These are phyloP conservation scores for Radiomyces spectabilis DNA, from an alignment of 192 early-diverging fungal genomes.

Conservation along the genomic window DNA sequence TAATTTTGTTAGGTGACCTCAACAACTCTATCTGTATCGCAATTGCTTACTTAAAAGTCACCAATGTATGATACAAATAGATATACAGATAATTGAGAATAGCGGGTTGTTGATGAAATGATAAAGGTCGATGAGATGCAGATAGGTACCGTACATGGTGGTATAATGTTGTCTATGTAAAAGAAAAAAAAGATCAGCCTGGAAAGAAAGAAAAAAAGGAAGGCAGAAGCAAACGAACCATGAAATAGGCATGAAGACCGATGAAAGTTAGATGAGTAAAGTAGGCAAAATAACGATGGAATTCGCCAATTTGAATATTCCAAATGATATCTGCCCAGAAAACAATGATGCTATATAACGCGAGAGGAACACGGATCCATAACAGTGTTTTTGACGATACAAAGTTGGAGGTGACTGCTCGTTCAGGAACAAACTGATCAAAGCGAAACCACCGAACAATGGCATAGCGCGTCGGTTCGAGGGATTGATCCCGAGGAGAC, in stretches of 20 bases:
- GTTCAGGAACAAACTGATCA: slow-evolving; percentile 28
- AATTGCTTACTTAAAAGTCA: slow-evolving; percentile 11
- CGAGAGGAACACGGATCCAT: background rate
- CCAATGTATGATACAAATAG: slow-evolving; percentile 6
- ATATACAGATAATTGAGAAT: slow-evolving; percentile 1
- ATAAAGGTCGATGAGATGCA: background rate
- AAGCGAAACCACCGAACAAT: slow-evolving; percentile 22
- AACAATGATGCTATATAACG: slow-evolving; percentile 1
- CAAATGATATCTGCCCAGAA: background rate
- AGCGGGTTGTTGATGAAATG: background rate
- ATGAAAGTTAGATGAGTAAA: slow-evolving; percentile 11
- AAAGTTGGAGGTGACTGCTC: slow-evolving; percentile 24
- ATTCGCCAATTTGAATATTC: background rate
- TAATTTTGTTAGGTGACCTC: background rate
- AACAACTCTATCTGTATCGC: background rate
- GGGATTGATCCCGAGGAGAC: too few species aligned
- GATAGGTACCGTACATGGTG: slow-evolving; percentile 2
- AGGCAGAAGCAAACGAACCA: background rate
- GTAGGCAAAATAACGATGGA: slow-evolving; percentile 2
- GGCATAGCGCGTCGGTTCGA: too few species aligned
- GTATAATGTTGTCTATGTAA: slow-evolving; percentile 2
- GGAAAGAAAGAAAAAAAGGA: background rate
- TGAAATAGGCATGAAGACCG: slow-evolving; percentile 1
- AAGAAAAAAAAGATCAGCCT: background rate
- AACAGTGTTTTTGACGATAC: slow-evolving; percentile 12